A percentile compares a stretch with the other conserved stretches of the same genome.
These are phyloP conservation scores for Fistulifera pelliculosa DNA, from an alignment of 108 stramenopile genomes.

Conservation along the genomic window DNA sequence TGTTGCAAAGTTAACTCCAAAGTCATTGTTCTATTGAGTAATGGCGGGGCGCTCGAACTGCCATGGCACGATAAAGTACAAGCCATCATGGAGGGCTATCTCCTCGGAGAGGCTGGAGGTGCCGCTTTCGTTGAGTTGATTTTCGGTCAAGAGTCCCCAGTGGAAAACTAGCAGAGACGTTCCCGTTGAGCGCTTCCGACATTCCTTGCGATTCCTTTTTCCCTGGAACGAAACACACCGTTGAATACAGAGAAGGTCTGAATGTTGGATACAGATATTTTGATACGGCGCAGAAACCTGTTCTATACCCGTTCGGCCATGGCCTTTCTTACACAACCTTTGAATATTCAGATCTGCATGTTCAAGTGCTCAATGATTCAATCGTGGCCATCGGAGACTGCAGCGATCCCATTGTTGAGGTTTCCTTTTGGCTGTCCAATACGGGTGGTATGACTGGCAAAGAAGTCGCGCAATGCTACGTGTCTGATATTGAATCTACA, in stretches of 20 bases:
- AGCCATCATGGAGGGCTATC: conserved; percentile 41
- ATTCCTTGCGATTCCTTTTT: conserved; percentile 19
- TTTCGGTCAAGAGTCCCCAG: conserved; percentile 43
- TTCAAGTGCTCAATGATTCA: conserved; percentile 16
- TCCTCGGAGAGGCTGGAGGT: conserved; percentile 58
- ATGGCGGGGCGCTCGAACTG: conserved; percentile 40
- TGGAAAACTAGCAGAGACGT: conserved; percentile 48
- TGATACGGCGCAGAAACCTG: conserved; percentile 24
- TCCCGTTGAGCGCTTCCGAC: conserved; percentile 28
- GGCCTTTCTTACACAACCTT: conserved; percentile 63
- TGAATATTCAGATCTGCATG: conserved; percentile 25
- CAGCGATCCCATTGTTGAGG: conserved; percentile 10
- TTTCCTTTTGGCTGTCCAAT: conserved; percentile 23
- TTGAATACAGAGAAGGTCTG: conserved; percentile 53
- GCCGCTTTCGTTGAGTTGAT: conserved; percentile 49
- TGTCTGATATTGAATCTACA: conserved; percentile 22
- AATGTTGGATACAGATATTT: conserved; percentile 69
- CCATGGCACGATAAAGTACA: conserved; percentile 28
- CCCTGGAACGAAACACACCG: conserved; percentile 26
- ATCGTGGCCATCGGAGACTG: background rate
- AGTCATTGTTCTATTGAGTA: conserved; percentile 39
- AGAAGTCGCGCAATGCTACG: conserved; percentile 41
- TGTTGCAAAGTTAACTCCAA: conserved; percentile 23
- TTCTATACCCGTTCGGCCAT: conserved; percentile 68
- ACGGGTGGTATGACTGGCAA: conserved; percentile 20